These are phyloP conservation scores for Mortierella sp. DNA, from an alignment of 371 early-diverging fungal species.

Conservation along the genomic window DNA sequence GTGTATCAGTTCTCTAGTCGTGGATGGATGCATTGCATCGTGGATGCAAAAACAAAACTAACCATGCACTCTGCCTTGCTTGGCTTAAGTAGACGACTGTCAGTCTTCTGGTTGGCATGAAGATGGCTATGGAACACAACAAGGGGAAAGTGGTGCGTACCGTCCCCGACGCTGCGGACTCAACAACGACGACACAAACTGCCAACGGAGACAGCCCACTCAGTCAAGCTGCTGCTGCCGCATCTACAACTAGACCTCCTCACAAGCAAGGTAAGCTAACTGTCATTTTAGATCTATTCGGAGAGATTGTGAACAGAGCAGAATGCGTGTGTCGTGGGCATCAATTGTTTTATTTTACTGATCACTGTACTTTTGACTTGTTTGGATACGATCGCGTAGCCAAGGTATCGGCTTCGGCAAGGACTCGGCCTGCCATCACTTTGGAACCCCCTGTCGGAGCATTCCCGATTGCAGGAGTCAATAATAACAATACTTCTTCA, in stretches of 20 bases:
- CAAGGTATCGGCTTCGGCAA: conserved; percentile 41
- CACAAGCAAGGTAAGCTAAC: background rate
- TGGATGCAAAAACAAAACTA: background rate
- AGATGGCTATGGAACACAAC: conserved; percentile 45
- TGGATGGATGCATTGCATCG: background rate
- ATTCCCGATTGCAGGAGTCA: conserved; percentile 30
- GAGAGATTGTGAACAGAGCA: background rate
- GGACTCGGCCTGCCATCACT: conserved; percentile 27
- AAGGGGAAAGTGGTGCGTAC: conserved; percentile 18
- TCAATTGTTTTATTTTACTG: background rate
- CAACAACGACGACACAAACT: conserved; percentile 1
- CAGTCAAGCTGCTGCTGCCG: background rate
- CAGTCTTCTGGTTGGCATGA: conserved; percentile 36
- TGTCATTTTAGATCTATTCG: background rate
- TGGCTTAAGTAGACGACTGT: conserved; percentile 29
- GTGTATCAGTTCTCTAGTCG: background rate
- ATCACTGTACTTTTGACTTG: background rate
- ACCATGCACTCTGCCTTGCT: background rate
- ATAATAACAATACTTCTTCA: background rate
- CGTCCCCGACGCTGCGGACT: background rate
- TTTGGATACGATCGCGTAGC: conserved; percentile 12
- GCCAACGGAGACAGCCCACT: background rate
- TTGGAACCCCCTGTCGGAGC: conserved; percentile 44
- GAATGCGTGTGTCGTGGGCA: background rate
- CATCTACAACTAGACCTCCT: background rate